Evolutionary conservation across 192 early-diverging fungal genomes (phyloP), one percentile per base, ranked within the genome.

Genomic region (Pilobolus umbonatus): DNA sequence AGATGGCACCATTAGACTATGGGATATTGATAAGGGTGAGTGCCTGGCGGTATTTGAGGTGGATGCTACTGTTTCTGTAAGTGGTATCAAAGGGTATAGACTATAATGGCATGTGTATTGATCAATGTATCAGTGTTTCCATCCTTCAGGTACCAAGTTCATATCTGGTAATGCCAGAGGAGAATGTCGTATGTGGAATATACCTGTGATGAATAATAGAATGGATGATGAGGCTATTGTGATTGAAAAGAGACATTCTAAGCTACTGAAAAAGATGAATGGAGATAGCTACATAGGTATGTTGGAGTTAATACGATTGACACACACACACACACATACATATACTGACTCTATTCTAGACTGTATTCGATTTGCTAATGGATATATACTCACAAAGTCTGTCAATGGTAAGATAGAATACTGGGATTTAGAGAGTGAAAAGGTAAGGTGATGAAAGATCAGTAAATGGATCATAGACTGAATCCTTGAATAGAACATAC

Each of bases 1-100:
- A 40, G 92, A 93, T 67, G 77, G 80, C 7, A 89, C 85, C 2
- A 79, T 91, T 4, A 80, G 88, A 45, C 60, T 95, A 32, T 95
- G 92, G 92, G 80, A 90, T 48, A 73, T 90, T 43, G 72, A 76
- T 6, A 78, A 70, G 5, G 74, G 77, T 17, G 55, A 67, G 32
- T 91, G 88, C 53, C 54, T 89, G 31, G 69, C 80, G 29, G 55
- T 85, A 11, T 89, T 85, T 69, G 76, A 77, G 46, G 71, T 65
- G 29, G 77, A 79, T 14, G 79, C 83, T 15, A 80, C 76, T 0
- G 82, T 80, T 2, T 71, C 79, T 22, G 82, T 84, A 72, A 75
- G 77, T 45, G 11, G 38, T 46, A 0, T 15, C 21, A 45, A 22
- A 8, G 10, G 17, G 1, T 40, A 17, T 57, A 28, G n/a, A 26